These are phyloP conservation scores for Capronia epimyces DNA, from an alignment of 2,329 filamentous ascomycete genomes.

Conservation along the genomic window DNA sequence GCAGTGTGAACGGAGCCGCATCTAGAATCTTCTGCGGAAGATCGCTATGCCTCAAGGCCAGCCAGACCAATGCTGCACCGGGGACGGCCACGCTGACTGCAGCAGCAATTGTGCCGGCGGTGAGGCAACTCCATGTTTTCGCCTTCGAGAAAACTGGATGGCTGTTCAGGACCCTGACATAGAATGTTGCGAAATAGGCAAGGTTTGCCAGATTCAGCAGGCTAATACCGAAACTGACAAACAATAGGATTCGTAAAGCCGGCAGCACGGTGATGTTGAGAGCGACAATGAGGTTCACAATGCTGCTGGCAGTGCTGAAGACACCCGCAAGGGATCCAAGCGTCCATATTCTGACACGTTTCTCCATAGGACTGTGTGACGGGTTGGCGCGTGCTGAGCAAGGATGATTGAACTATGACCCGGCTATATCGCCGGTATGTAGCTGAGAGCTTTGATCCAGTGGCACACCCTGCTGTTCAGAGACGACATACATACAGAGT, in stretches of 20 bases:
- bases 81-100: constrained; percentile 15
- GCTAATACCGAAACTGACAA: constrained; percentile 23
- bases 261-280: constrained; percentile 7
- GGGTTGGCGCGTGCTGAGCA: constrained; percentile 3
- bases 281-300: constrained; percentile 26
- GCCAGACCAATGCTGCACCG: constrained; percentile 25
- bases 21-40: constrained; percentile 16
- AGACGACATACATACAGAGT: constrained; percentile 14
- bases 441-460: background rate
- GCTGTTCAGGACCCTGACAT: constrained; percentile 13
- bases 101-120: constrained; percentile 9
- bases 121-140: constrained; percentile 16
- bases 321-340: constrained; percentile 18
- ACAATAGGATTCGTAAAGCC: constrained; percentile 21
- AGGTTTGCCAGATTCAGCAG: constrained; percentile 17
- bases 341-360: constrained; percentile 21
- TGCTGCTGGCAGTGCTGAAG: constrained; percentile 20
- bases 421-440: background rate
- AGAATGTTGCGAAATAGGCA: constrained; percentile 19
- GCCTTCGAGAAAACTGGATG: constrained; percentile 12
- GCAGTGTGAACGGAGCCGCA: constrained; percentile 8
- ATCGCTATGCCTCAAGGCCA: constrained; percentile 12
- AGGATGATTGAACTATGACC: background rate
- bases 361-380: constrained; percentile 19
- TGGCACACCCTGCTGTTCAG: background rate